Evolutionary conservation across 2,329 filamentous ascomycete species (phyloP).

Genomic region (Xylariaceae sp.): DNA sequence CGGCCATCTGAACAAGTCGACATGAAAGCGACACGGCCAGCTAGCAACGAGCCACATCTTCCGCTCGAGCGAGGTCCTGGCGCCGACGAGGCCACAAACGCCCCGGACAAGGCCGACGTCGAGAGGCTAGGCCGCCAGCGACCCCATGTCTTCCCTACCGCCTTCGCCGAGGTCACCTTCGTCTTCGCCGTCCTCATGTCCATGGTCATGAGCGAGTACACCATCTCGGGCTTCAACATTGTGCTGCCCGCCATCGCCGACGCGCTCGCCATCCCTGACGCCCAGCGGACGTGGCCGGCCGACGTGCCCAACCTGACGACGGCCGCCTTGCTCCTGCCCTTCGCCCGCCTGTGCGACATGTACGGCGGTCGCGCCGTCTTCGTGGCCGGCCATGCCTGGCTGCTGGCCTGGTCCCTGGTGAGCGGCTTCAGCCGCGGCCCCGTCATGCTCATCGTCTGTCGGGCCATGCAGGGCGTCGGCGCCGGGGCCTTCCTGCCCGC

Average conservation of each 20-base stretch:
- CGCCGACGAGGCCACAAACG: conserved; percentile 10
- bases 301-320: conserved; percentile 52
- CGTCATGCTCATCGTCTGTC: conserved; percentile 64
- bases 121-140: conserved; percentile 52
- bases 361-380: conserved; percentile 57
- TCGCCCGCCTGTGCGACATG: conserved; percentile 50
- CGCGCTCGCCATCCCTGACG: conserved; percentile 56
- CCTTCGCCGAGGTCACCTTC: conserved; percentile 49
- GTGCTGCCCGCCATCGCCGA: conserved; percentile 59
- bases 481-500: conserved; percentile 65
- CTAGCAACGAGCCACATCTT: conserved; percentile 7
- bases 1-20: too few relatives aligned
- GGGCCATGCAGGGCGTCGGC: conserved; percentile 67
- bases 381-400: conserved; percentile 53
- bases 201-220: conserved; percentile 61
- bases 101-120: conserved; percentile 27
- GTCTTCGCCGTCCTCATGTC: conserved; percentile 51
- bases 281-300: conserved; percentile 54
- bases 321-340: conserved; percentile 52
- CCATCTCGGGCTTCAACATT: conserved; percentile 68
- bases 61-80: conserved; percentile 6
- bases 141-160: conserved; percentile 42
- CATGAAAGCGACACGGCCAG: too few relatives aligned
- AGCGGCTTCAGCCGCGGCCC: conserved; percentile 62
- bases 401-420: conserved; percentile 60